phyloP scores from a whole-genome alignment of 2,329 filamentous ascomycete species.

The Talaromyces sp. region DNA sequence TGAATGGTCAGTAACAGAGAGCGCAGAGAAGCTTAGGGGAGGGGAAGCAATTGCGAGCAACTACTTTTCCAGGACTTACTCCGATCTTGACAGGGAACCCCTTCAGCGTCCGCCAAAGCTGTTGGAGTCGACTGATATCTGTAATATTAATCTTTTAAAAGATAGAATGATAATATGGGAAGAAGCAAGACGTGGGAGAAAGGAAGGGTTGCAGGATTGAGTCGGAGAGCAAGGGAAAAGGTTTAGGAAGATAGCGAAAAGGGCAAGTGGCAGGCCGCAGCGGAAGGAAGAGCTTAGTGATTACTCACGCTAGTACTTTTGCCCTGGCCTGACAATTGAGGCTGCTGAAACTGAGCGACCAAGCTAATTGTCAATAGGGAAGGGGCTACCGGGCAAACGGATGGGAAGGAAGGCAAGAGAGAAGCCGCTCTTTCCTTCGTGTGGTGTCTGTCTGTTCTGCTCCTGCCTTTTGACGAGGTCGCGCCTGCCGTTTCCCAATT shows the following conservation, averaged over 20 bases:
- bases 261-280: neutral
- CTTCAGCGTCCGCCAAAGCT: constrained; percentile 15
- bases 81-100: constrained; percentile 12
- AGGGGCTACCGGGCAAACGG: constrained; percentile 10
- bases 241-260: neutral
- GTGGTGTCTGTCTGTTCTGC: neutral
- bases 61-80: neutral
- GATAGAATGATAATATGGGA: neutral
- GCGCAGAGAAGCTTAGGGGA: neutral
- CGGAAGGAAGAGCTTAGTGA: neutral
- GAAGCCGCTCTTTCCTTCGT: neutral
- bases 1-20: neutral
- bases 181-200: neutral
- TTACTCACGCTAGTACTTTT: neutral
- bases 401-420: neutral
- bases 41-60: neutral
- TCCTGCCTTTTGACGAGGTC: constrained; percentile 1
- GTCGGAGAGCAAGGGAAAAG: neutral
- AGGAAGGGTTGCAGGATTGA: neutral
- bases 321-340: constrained; percentile 7
- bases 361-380: neutral
- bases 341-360: neutral
- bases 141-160: neutral
- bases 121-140: constrained; percentile 15
- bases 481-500: neutral